phyloP scores from a whole-genome alignment of 495 filamentous ascomycete species.

The Achaetomiella virescens region DNA sequence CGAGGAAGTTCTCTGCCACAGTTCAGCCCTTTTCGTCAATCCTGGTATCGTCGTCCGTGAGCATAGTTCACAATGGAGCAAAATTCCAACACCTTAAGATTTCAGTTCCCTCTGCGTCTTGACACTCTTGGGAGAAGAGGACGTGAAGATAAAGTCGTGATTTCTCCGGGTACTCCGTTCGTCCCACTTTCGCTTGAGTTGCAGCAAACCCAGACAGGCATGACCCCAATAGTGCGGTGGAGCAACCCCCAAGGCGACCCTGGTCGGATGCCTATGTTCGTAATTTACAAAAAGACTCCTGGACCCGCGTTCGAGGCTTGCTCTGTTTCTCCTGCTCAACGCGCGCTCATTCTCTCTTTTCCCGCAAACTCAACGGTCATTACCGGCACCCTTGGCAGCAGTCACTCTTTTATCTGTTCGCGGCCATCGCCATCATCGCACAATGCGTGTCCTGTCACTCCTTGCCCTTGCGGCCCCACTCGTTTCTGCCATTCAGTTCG shows the following conservation, averaged over 20 bases:
- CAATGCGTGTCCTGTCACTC: slow-evolving; percentile 24
- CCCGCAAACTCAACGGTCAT: not conserved
- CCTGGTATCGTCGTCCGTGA: too few relatives aligned
- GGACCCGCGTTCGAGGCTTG: not conserved
- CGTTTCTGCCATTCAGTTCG: slow-evolving; percentile 29
- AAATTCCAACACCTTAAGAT: too few relatives aligned
- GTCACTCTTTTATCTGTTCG: slow-evolving; percentile 23
- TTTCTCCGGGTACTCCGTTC: too few relatives aligned
- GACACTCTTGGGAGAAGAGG: too few relatives aligned
- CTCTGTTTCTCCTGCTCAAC: slow-evolving; percentile 4
- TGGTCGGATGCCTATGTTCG: not conserved
- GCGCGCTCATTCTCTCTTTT: not conserved
- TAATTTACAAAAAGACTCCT: not conserved
- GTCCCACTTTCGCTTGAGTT: too few relatives aligned
- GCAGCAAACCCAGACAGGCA: too few relatives aligned
- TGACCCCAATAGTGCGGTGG: not conserved
- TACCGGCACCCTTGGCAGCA: slow-evolving; percentile 9
- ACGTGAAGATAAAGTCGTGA: too few relatives aligned
- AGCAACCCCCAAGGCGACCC: not conserved
- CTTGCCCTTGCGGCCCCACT: slow-evolving; percentile 28
- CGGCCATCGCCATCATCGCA: slow-evolving; percentile 10
- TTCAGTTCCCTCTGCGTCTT: too few relatives aligned
- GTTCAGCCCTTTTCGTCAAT: too few relatives aligned
- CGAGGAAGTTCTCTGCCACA: too few relatives aligned
- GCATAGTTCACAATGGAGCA: too few relatives aligned